Evolutionary conservation across 228 moss, liverwort and hornwort species (phyloP).

Genomic region (Sphagnum magellanicum): DNA sequence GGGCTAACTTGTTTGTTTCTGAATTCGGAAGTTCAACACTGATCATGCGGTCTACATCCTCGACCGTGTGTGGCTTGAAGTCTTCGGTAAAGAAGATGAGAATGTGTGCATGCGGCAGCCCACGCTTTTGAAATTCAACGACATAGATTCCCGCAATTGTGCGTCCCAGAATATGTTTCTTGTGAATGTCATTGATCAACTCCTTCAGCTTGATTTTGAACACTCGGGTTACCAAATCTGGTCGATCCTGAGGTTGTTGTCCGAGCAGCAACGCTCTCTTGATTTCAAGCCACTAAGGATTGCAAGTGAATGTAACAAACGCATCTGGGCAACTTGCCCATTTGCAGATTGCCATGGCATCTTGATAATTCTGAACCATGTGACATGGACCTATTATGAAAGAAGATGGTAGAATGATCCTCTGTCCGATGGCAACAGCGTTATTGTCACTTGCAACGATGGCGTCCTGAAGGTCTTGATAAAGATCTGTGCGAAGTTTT

Average conservation of each 20-base stretch:
- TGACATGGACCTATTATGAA: neutral
- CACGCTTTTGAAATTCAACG: too few species aligned
- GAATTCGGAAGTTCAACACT: too few species aligned
- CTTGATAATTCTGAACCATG: neutral
- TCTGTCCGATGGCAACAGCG: neutral
- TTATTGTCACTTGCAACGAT: neutral
- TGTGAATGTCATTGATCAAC: neutral
- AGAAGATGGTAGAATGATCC: constrained; percentile 4
- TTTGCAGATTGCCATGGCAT: constrained; percentile 1
- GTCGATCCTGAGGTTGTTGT: neutral
- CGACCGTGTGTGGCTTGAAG: too few species aligned
- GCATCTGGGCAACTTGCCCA: neutral
- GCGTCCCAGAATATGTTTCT: neutral
- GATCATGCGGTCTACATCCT: too few species aligned
- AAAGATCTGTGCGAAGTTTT: neutral
- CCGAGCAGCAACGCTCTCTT: neutral
- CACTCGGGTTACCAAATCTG: neutral
- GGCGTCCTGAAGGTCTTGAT: neutral
- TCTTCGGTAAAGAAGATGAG: too few species aligned
- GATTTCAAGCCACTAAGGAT: constrained; percentile 5
- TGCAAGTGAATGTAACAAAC: constrained; percentile 3
- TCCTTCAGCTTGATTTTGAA: constrained; percentile 2
- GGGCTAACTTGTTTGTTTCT: too few species aligned
- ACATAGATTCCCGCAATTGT: too few species aligned
- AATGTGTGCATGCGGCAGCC: too few species aligned